These are phyloP conservation scores for Aspergillus sp. DNA, from an alignment of 2,329 filamentous ascomycete species.

Conservation along the genomic window DNA sequence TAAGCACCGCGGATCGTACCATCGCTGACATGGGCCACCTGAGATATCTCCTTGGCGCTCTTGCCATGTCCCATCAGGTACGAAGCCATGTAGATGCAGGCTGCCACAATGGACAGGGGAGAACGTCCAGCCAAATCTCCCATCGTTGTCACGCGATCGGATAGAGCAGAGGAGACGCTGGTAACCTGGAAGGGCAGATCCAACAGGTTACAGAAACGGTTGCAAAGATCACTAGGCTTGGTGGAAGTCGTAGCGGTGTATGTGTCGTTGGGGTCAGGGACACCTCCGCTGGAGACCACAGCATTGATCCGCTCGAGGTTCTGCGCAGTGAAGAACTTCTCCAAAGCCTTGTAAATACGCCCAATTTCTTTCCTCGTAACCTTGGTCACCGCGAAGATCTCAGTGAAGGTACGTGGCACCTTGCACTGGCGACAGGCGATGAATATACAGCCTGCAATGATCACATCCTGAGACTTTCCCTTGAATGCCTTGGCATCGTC, in stretches of 20 bases:
- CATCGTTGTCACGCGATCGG: slow-evolving; percentile 73
- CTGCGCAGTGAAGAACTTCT: slow-evolving; percentile 80
- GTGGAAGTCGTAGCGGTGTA: slow-evolving; percentile 77
- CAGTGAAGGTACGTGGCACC: slow-evolving; percentile 85
- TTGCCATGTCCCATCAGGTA: slow-evolving; percentile 79
- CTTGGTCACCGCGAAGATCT: slow-evolving; percentile 90
- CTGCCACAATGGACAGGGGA: slow-evolving; percentile 88
- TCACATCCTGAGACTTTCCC: slow-evolving; percentile 88
- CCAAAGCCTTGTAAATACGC: slow-evolving; percentile 88
- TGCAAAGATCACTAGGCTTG: slow-evolving; percentile 79
- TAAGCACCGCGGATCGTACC: slow-evolving; percentile 96
- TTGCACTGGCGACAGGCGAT: slow-evolving; percentile 91
- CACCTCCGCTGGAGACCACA: slow-evolving; percentile 53
- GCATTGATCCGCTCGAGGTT: slow-evolving; percentile 60
- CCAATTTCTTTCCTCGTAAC: slow-evolving; percentile 98
- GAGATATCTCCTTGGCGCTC: slow-evolving; percentile 81
- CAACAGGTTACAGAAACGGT: slow-evolving; percentile 85
- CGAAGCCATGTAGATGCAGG: slow-evolving; percentile 95
- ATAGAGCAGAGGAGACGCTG: slow-evolving; percentile 77
- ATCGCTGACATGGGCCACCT: slow-evolving; percentile 86
- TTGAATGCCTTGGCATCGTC: slow-evolving; percentile 93
- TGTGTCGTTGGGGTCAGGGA: slow-evolving; percentile 54
- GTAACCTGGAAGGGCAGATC: slow-evolving; percentile 73
- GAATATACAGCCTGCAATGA: slow-evolving; percentile 96
- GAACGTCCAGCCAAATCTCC: slow-evolving; percentile 88